Conservation (phyloP, 768 basidiomycete genomes). For the Psilocybe subaeruginosa region DNA sequence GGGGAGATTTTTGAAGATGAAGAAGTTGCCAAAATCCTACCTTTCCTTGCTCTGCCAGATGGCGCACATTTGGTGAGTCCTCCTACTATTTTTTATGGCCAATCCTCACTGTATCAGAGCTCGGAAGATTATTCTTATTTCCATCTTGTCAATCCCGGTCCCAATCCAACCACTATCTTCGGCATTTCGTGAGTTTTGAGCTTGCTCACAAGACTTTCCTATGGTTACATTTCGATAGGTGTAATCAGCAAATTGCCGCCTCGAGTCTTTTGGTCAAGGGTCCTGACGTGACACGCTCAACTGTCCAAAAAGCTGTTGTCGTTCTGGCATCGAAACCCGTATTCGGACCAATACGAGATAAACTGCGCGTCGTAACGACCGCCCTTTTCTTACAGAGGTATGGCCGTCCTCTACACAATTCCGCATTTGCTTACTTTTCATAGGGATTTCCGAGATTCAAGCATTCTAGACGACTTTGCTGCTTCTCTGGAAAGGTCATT, state of each 20-base stretch:
- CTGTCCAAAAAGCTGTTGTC: slow-evolving; percentile 97
- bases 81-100: background rate
- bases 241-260: slow-evolving; percentile 92
- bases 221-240: slow-evolving; percentile 46
- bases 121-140: slow-evolving; percentile 98
- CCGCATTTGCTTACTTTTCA: background rate
- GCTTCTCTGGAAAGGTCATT: slow-evolving; percentile 75
- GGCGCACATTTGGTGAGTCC: slow-evolving; percentile 88
- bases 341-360: slow-evolving; percentile 91
- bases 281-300: slow-evolving; percentile 90
- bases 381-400: background rate
- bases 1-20: slow-evolving; percentile 85
- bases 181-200: slow-evolving; percentile 82
- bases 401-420: background rate
- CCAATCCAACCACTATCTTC: slow-evolving; percentile 82
- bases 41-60: slow-evolving; percentile 95
- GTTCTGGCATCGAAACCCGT: slow-evolving; percentile 90
- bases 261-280: slow-evolving; percentile 76
- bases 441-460: slow-evolving; percentile 86
- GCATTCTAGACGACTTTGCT: slow-evolving; percentile 89
- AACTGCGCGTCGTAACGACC: background rate
- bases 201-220: background rate
- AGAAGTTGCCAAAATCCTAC: slow-evolving; percentile 82
- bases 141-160: slow-evolving; percentile 77
- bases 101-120: slow-evolving; percentile 46